Base-by-base conservation (phyloP, 257 asterid genomes). In the Primulina eburnea region DNA sequence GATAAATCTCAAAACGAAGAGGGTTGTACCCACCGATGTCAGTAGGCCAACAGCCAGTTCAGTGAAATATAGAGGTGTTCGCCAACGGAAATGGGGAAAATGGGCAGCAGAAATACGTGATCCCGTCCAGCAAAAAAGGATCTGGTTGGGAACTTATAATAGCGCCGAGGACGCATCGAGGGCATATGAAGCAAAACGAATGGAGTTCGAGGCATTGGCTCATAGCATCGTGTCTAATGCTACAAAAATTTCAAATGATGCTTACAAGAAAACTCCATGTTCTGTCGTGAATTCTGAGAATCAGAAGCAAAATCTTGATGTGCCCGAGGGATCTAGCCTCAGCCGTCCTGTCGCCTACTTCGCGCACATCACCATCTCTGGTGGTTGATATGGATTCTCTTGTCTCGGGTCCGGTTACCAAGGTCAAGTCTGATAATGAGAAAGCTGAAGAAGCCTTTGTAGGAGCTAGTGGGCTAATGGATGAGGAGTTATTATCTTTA, bases 31-130 rank as follows among this genome's bases (percentile, higher is more conserved):
- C 65, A 79, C 74, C 65, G 26, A 70, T 50, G 38, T 30, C 7
- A 24, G 52, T 20, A 64, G 40, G 62, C 60, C 68, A 12, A 43
- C n/a, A 43, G 53, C 12, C 26, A 0, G 65, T 62, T 1, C 40
- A 62, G 28, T 8, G 20, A 47, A 47, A 47, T 47, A 47, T 56
- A 68, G 64, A 60, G 91, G 89, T 7, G 91, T 86, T 29, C 77
- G 89, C 2, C 88, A 72, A 55, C 71, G 91, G 43, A 86, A 83
- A 74, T 86, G 89, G 91, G 91, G 91, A 3, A 86, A 78, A 74
- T 86, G 85, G 85, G 91, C 87, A 18, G 89, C 91, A 9, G 91
- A 86, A 64, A 86, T 86, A 65, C 87, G 85, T 4, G 85, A 86
- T n/a, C 91, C 91, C 4, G 65, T 74, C 55, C 33, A 65, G 62